A percentile compares a stretch with the other conserved stretches of the same genome.
phyloP scores from a whole-genome alignment of 352 stramenopile genomes.

The Saprolegnia parasitica region DNA sequence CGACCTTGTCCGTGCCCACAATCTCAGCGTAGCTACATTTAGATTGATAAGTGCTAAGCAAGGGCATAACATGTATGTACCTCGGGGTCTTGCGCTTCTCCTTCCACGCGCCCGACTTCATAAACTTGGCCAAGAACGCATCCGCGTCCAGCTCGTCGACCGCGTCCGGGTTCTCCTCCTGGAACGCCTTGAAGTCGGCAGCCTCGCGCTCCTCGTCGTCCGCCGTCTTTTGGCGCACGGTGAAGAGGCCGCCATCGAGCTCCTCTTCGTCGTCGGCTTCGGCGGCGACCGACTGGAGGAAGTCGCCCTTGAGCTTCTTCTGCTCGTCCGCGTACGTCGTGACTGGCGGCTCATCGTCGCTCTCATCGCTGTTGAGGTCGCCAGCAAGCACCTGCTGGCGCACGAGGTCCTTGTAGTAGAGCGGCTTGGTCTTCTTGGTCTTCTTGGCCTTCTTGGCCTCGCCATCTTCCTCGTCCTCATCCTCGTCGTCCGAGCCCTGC shows the following conservation, averaged over 20 bases:
- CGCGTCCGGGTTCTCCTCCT: slow-evolving; percentile 41
- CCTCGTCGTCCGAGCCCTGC: slow-evolving; percentile 34
- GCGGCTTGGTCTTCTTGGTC: slow-evolving; percentile 35
- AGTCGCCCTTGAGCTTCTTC: slow-evolving; percentile 57
- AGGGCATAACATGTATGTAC: slow-evolving; percentile 32
- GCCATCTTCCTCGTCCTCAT: slow-evolving; percentile 32
- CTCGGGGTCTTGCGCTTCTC: slow-evolving; percentile 50
- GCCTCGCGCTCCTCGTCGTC: slow-evolving; percentile 59
- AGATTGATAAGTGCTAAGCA: background rate
- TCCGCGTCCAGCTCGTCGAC: slow-evolving; percentile 62
- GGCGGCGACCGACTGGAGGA: slow-evolving; percentile 48
- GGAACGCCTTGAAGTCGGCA: slow-evolving; percentile 58
- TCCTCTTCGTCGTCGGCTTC: slow-evolving; percentile 30
- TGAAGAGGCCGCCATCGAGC: slow-evolving; percentile 60
- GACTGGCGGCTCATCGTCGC: slow-evolving; percentile 45
- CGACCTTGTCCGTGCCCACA: slow-evolving; percentile 44
- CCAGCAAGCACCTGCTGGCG: slow-evolving; percentile 91
- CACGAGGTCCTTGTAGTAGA: slow-evolving; percentile 95
- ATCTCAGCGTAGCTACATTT: slow-evolving; percentile 66
- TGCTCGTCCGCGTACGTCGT: slow-evolving; percentile 70
- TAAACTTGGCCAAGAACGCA: slow-evolving; percentile 72
- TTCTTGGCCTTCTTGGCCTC: slow-evolving; percentile 36
- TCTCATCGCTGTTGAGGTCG: slow-evolving; percentile 56
- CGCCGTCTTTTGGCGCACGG: slow-evolving; percentile 57
- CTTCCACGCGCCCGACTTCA: slow-evolving; percentile 78